Conservation (phyloP, 106 monocot species). For the Phalaenopsis equestris region DNA sequence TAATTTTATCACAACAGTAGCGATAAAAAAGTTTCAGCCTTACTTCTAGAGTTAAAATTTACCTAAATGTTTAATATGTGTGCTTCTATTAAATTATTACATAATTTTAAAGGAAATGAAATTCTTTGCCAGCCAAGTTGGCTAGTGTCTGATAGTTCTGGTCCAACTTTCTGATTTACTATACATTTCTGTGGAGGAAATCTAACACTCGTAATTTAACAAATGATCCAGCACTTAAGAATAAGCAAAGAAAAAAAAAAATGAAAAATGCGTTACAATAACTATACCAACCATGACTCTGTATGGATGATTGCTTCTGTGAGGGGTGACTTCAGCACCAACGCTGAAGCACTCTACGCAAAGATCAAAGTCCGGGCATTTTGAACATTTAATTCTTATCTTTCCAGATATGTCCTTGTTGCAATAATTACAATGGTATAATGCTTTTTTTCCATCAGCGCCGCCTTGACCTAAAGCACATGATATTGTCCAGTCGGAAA, state of each 20-base stretch:
- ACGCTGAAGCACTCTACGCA: slow-evolving; percentile 97
- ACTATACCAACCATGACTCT: slow-evolving; percentile 82
- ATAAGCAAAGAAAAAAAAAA: background rate
- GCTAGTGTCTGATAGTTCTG: background rate
- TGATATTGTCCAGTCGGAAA: background rate
- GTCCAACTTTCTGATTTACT: background rate
- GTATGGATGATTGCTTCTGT: slow-evolving; percentile 95
- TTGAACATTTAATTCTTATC: slow-evolving; percentile 90
- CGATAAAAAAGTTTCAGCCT: background rate
- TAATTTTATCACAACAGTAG: background rate
- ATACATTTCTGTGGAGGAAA: background rate
- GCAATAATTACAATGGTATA: slow-evolving; percentile 95
- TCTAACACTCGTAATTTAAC: background rate
- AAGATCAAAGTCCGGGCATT: slow-evolving; percentile 97
- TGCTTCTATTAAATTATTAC: background rate
- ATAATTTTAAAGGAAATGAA: background rate
- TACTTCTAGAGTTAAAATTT: background rate
- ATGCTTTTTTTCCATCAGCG: slow-evolving; percentile 73
- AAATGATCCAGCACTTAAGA: background rate
- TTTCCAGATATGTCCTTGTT: slow-evolving; percentile 98
- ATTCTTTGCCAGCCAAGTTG: background rate
- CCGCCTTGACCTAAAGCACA: slow-evolving; percentile 43
- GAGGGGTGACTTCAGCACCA: slow-evolving; percentile 92
- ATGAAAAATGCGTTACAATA: slow-evolving; percentile 3
- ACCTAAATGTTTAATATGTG: background rate